Percentiles rank a stretch among this genome's conserved stretches.
These are phyloP conservation scores for Phoenix dactylifera DNA, from an alignment of 176 grass and related monocot genomes.

Conservation along the genomic window DNA sequence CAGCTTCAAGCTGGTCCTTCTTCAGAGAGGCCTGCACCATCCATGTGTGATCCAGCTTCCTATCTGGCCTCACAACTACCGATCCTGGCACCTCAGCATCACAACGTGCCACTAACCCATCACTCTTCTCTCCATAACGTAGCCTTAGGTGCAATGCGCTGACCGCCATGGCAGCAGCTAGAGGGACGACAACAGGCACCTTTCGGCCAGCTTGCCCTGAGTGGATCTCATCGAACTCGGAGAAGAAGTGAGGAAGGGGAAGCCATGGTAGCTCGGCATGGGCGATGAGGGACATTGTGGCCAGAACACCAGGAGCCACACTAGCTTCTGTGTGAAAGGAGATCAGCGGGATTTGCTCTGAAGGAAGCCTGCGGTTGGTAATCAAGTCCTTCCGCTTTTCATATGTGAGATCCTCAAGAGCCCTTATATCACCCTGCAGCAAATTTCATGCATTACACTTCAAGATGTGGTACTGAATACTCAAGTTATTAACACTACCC, in stretches of 20 bases:
- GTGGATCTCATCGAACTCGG: slow-evolving; percentile 17
- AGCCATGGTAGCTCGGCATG: slow-evolving; percentile 73
- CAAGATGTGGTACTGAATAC: too few relatives aligned
- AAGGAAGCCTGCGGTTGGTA: slow-evolving; percentile 50
- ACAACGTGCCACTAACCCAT: slow-evolving; percentile 56
- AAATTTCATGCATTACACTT: neutral
- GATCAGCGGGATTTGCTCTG: slow-evolving; percentile 53
- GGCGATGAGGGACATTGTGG: slow-evolving; percentile 49
- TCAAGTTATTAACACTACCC: too few relatives aligned
- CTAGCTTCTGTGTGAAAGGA: slow-evolving; percentile 92
- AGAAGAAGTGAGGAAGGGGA: slow-evolving; percentile 37
- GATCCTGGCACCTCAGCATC: slow-evolving; percentile 84
- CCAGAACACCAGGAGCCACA: slow-evolving; percentile 44
- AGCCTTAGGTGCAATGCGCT: slow-evolving; percentile 60
- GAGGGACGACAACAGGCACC: slow-evolving; percentile 56
- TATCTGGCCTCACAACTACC: slow-evolving; percentile 57
- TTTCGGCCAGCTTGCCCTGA: slow-evolving; percentile 30
- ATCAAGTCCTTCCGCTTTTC: slow-evolving; percentile 79
- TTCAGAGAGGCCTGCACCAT: slow-evolving; percentile 60
- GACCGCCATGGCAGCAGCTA: slow-evolving; percentile 56
- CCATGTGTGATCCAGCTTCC: slow-evolving; percentile 78
- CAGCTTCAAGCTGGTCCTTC: slow-evolving; percentile 36
- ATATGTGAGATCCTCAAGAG: slow-evolving; percentile 91
- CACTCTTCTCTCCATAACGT: slow-evolving; percentile 57
- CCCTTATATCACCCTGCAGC: slow-evolving; percentile 76